phyloP scores from a whole-genome alignment of 305 asterid species.

The Solanum hybrid region DNA sequence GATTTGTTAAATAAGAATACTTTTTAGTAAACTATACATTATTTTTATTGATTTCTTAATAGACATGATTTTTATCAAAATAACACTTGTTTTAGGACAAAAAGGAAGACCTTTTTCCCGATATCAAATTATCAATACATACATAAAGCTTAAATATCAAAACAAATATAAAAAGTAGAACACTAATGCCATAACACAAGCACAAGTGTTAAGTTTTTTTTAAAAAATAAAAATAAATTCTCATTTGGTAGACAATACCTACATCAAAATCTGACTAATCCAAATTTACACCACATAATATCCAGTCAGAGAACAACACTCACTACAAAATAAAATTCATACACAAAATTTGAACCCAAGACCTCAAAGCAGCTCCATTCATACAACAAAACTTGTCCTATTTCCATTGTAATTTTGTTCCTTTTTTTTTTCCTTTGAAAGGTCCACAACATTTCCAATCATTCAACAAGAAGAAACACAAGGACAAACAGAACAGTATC shows the following conservation, averaged over 20 bases:
- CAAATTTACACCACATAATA: background rate
- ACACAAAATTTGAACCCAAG: background rate
- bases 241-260: background rate
- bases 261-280: no score
- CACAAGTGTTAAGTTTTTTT: background rate
- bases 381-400: background rate
- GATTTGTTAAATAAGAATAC: background rate
- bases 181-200: background rate
- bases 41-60: background rate
- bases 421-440: background rate
- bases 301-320: no score
- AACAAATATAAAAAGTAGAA: background rate
- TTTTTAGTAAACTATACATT: background rate
- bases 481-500: constrained; percentile 21
- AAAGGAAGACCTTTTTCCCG: background rate
- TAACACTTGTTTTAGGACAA: background rate
- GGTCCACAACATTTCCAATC: background rate
- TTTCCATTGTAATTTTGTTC: background rate
- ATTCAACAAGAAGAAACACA: background rate
- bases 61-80: background rate
- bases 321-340: no score
- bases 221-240: background rate
- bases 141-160: background rate
- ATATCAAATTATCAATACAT: background rate
- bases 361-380: background rate